Conservation (phyloP, 345 rosid species). For the Gynandropsis gynandra region DNA sequence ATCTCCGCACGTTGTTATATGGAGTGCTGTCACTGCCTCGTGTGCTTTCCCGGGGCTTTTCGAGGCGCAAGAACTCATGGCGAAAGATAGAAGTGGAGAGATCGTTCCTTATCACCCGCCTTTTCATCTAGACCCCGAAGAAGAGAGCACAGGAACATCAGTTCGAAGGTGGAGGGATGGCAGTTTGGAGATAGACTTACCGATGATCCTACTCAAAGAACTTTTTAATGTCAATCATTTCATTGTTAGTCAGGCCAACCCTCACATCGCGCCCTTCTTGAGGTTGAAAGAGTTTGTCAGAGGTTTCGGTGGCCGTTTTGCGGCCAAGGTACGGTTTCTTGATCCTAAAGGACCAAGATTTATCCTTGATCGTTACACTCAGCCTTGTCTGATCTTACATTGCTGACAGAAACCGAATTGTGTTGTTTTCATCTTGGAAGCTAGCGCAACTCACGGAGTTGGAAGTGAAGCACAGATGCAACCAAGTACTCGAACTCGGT, state of each 20-base stretch:
- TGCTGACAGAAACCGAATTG: too few relatives aligned
- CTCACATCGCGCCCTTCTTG: constrained; percentile 82
- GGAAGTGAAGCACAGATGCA: constrained; percentile 95
- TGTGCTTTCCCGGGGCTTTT: constrained; percentile 98
- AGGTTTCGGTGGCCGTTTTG: constrained; percentile 85
- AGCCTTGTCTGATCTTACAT: background rate
- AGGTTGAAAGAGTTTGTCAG: constrained; percentile 76
- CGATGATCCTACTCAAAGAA: constrained; percentile 94
- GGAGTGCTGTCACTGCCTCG: constrained; percentile 99
- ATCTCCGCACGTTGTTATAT: constrained; percentile 94
- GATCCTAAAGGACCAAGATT: background rate
- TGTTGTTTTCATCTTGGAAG: constrained; percentile 19
- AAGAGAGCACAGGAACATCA: constrained; percentile 45
- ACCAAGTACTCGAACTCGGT: constrained; percentile 76
- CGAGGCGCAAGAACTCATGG: constrained; percentile 99
- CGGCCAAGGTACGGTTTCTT: constrained; percentile 67
- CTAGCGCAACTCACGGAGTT: constrained; percentile 82
- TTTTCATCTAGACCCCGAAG: constrained; percentile 76
- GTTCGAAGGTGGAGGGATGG: constrained; percentile 95
- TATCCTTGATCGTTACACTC: background rate
- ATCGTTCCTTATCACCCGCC: constrained; percentile 93
- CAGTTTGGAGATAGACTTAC: constrained; percentile 93
- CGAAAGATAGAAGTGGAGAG: constrained; percentile 93
- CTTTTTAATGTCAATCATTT: constrained; percentile 96
- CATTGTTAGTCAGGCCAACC: constrained; percentile 94